A percentile compares a stretch with the other conserved stretches of the same genome.
phyloP scores from a whole-genome alignment of 108 stramenopile genomes.

The Nitzschia sp. region DNA sequence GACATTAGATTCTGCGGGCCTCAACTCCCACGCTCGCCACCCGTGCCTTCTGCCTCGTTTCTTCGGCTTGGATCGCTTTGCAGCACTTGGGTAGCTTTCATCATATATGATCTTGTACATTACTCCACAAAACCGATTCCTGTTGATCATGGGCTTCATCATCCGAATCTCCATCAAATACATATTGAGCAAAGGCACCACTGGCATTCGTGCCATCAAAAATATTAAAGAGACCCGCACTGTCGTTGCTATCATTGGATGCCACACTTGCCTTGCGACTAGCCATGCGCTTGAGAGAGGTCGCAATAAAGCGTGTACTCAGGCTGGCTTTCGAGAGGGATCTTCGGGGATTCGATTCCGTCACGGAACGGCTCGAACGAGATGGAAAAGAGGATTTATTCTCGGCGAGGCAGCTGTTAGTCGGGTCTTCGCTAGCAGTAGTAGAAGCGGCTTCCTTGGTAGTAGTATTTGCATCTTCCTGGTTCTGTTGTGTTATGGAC shows the following conservation, averaged over 20 bases:
- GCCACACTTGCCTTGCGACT: neutral
- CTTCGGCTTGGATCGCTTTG: too few relatives aligned
- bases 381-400: too few relatives aligned
- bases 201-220: slow-evolving; percentile 28
- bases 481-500: neutral
- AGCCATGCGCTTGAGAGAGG: neutral
- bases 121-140: slow-evolving; percentile 3
- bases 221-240: slow-evolving; percentile 7
- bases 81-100: too few relatives aligned
- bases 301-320: neutral
- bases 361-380: too few relatives aligned
- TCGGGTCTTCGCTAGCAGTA: neutral
- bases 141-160: slow-evolving; percentile 12
- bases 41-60: too few relatives aligned
- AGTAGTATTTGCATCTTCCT: neutral
- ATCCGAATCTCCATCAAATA: slow-evolving; percentile 25
- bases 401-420: too few relatives aligned
- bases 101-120: slow-evolving; percentile 11
- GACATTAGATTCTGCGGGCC: too few relatives aligned
- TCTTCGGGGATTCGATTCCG: neutral
- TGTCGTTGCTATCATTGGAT: neutral
- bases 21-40: too few relatives aligned
- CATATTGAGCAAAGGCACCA: slow-evolving; percentile 19
- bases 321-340: neutral
- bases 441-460: neutral